Evolutionary conservation across 202 grass and related monocot species (phyloP).

Genomic region (Sporobolus alterniflorus): DNA sequence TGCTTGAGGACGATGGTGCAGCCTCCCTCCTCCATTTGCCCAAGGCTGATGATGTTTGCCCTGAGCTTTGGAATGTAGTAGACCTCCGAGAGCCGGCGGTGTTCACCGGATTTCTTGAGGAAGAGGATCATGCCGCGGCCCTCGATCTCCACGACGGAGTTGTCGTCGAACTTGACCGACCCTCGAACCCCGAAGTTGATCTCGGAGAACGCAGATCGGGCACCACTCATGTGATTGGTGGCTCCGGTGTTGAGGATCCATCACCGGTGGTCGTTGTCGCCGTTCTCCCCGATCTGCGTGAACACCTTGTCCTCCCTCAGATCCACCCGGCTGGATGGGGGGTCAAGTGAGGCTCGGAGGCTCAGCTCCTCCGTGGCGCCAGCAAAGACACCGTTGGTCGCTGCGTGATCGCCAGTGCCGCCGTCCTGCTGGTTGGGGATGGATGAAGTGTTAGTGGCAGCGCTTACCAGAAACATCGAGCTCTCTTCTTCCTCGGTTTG

Average conservation of each 20-base stretch:
- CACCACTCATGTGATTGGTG: not conserved
- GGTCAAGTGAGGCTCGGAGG: too few species aligned
- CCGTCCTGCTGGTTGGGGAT: too few species aligned
- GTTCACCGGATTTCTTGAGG: too few species aligned
- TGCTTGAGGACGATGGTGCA: too few species aligned
- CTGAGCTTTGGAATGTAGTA: not conserved
- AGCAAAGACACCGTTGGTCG: too few species aligned
- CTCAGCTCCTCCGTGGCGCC: too few species aligned
- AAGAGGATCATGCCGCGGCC: not conserved
- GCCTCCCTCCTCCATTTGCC: not conserved
- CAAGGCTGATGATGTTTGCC: not conserved
- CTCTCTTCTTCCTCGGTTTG: not conserved
- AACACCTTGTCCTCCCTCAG: not conserved
- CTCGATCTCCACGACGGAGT: not conserved
- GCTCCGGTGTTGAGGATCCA: not conserved
- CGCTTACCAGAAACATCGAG: too few species aligned
- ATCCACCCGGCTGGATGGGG: too few species aligned
- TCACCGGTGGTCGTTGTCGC: not conserved
- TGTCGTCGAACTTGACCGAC: not conserved
- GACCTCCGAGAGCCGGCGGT: too few species aligned
- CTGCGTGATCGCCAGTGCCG: too few species aligned
- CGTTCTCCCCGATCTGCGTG: not conserved
- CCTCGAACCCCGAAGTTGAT: not conserved
- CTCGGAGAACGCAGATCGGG: not conserved
- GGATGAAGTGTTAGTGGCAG: too few species aligned